Evolutionary conservation across 345 rosid species (phyloP), one percentile per base, ranked within the genome.

Genomic region (Crucihimalaya himalaica): DNA sequence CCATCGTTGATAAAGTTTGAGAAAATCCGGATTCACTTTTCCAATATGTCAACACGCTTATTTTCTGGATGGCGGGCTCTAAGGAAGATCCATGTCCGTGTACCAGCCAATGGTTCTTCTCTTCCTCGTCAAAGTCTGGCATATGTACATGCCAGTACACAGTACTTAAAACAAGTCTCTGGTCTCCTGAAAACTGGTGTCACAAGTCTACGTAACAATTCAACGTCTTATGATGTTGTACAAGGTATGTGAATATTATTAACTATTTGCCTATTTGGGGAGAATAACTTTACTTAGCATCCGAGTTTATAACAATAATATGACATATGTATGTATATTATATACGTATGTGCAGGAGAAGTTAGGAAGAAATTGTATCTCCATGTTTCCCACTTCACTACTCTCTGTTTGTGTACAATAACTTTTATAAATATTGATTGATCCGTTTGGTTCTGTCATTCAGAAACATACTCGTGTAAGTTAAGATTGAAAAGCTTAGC

Each of bases 111-210:
- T 63, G 84, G 90, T 71, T 89, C 97, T 66, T 95, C 99, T 57
- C 82, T 89, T 77, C 84, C 96, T 27, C 97, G 85, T 72, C 97
- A 88, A 79, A 90, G 99, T 85, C 45, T 92, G 83, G 93, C 91
- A 66, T 95, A 88, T 81, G 89, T 95, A 73, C 90, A 92, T 80
- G 99, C 97, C 65, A 85, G 99, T 78, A 85, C 97, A 70, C 95
- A 74, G 52, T 95, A 95, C 83, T 78, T 95, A 51, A 95, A 92
- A 76, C 97, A 92, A 80, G 96, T 95, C 53, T 89, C 99, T 31
- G 96, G 99, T 77, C 91, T 95, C 75, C 78, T 95, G 56, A 95
- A 92, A 84, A 84, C 62, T 74, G 99, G 99, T 66, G 97, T 82
- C 59, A 90, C 95, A 68, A 95, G 96, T 81, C 80, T 92, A 51